Evolutionary conservation across 306 rosid species (phyloP).

Genomic region (Cotoneaster glaucophyllus): DNA sequence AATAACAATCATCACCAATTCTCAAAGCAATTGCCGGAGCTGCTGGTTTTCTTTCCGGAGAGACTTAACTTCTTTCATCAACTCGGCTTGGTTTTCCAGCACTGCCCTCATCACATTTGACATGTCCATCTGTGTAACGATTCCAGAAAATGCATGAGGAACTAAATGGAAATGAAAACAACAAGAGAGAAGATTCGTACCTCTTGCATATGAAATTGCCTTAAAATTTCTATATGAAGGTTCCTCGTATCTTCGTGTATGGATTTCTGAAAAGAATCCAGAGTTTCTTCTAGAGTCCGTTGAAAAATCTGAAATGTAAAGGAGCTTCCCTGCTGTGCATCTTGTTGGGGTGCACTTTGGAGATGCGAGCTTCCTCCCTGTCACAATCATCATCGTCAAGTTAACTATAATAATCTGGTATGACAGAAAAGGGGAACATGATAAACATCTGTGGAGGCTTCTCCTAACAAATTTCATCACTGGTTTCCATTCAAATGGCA

Average conservation of each 20-base stretch:
- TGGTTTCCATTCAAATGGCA: not conserved
- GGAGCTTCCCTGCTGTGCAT: slow-evolving; percentile 70
- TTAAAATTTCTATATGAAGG: slow-evolving; percentile 87
- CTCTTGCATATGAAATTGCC: slow-evolving; percentile 97
- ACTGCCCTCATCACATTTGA: slow-evolving; percentile 51
- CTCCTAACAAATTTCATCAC: not conserved
- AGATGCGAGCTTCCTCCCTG: slow-evolving; percentile 62
- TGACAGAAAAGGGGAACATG: slow-evolving; percentile 7
- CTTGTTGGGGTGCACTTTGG: slow-evolving; percentile 54
- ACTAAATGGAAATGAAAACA: not conserved
- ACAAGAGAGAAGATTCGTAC: slow-evolving; percentile 35
- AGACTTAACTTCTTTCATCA: slow-evolving; percentile 80
- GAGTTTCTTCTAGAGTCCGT: slow-evolving; percentile 82
- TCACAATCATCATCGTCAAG: slow-evolving; percentile 19
- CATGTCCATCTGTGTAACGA: slow-evolving; percentile 55
- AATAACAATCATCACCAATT: slow-evolving; percentile 17
- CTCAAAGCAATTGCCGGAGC: slow-evolving; percentile 81
- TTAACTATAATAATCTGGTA: not conserved
- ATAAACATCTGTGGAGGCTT: not conserved
- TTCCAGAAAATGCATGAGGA: slow-evolving; percentile 12
- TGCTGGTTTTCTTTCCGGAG: slow-evolving; percentile 82
- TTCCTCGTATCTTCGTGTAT: slow-evolving; percentile 86
- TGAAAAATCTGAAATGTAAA: slow-evolving; percentile 93
- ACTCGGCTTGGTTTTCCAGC: slow-evolving; percentile 83
- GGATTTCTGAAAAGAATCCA: slow-evolving; percentile 79